Evolutionary conservation across 2,329 filamentous ascomycete species (phyloP).

Genomic region (Verticillium longisporum): DNA sequence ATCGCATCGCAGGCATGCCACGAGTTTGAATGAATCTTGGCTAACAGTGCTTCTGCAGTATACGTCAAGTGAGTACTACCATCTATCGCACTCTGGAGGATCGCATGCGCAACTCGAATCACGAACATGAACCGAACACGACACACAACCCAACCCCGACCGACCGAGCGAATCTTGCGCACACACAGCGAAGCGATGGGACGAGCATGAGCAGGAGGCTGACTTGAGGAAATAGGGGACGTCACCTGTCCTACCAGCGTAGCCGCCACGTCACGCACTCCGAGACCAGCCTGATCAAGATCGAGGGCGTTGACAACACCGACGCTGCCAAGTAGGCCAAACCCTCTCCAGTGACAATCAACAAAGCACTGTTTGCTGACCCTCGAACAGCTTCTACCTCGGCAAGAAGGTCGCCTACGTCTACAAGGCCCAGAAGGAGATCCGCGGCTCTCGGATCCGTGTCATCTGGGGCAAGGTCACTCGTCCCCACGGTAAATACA

Average conservation of each 20-base stretch:
- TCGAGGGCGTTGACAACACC: slow-evolving; percentile 93
- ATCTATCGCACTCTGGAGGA: not conserved
- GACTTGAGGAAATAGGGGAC: slow-evolving; percentile 59
- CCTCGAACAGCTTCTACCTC: slow-evolving; percentile 69
- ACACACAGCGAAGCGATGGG: slow-evolving; percentile 5
- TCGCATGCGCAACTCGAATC: not conserved
- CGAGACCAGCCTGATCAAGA: slow-evolving; percentile 91
- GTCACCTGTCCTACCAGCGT: slow-evolving; percentile 97
- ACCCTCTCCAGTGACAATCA: not conserved
- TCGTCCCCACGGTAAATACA: slow-evolving; percentile 75
- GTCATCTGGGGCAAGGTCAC: slow-evolving; percentile 99
- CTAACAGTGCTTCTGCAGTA: slow-evolving; percentile 49
- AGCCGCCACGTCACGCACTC: slow-evolving; percentile 88
- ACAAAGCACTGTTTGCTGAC: slow-evolving; percentile 14
- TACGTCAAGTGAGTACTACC: slow-evolving; percentile 74
- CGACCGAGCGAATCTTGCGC: not conserved
- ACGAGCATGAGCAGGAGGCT: slow-evolving; percentile 12
- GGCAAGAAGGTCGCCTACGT: slow-evolving; percentile 99
- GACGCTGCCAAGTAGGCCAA: slow-evolving; percentile 73
- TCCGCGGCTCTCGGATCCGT: slow-evolving; percentile 96
- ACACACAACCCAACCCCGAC: not conserved
- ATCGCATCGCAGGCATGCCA: not conserved
- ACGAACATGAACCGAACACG: not conserved
- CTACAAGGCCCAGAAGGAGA: slow-evolving; percentile 91
- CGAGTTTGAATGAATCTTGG: slow-evolving; percentile 10